Base-by-base conservation (phyloP, 1,284 basidiomycete genomes). In the Peniophora sp. region DNA sequence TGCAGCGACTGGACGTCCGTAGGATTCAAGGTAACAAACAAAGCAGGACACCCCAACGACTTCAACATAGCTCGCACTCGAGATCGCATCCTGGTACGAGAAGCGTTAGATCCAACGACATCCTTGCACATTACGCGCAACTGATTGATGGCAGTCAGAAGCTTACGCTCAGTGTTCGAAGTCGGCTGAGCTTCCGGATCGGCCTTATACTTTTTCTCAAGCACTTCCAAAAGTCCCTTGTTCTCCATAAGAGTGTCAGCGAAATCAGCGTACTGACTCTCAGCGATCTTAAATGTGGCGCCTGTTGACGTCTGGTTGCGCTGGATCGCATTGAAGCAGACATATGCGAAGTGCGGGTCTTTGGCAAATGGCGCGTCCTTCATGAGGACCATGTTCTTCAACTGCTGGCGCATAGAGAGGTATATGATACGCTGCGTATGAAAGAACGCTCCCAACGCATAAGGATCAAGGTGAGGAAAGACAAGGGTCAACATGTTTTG, bases 1-100 rank as follows among this genome's bases (percentile, higher is more conserved):
- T 63, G 14, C 2, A 51, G 53, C 46, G 58, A 53, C 17, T 55
- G 51, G 0, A 58, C 32, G 35, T 64, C 63, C 9, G 55, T 55
- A 1, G 62, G 60, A 51, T 65, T 63, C 22, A 63, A 16, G 0
- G 60, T 65, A 0, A 65, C 35, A 43, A 58, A 65, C 17, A 64
- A 53, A 10, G 56, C 58, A 0, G 63, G 64, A 5, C 57, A 35
- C 0, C 63, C 58, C 12, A 51, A 23, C 1, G 45, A 22, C 2
- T 56, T 53, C 34, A 63, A 58, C 3, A 64, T 16, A 0, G 24
- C 58, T 1, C 57, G 44, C n/a, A 52, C 52, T 14, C 55, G 48
- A 44, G 56, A 58, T 1, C 55, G n/a, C 38, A 50, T 39, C 11
- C 20, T 12, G 3, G 43, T 2, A 16, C 47, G 49, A 12, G 34